These are phyloP conservation scores for Cyclocybe cylindracea DNA, from an alignment of 768 basidiomycete genomes.

Conservation along the genomic window DNA sequence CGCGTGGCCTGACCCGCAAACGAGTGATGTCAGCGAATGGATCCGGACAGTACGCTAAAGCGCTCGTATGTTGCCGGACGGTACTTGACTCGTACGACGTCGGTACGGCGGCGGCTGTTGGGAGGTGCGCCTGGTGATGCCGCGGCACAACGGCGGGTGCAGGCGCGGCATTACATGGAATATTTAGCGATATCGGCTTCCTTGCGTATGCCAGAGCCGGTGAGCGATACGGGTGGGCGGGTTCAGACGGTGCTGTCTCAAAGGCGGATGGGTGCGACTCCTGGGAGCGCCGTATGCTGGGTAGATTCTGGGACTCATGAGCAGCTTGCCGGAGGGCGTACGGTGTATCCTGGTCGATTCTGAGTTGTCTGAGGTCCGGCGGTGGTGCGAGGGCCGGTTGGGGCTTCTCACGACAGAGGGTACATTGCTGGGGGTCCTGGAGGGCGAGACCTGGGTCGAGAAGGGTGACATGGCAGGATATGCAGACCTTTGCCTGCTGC, in stretches of 20 bases:
- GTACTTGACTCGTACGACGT: conserved; percentile 5
- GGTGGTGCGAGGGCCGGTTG: conserved; percentile 25
- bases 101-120: not conserved
- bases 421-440: conserved; percentile 44
- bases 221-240: conserved; percentile 17
- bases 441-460: conserved; percentile 31
- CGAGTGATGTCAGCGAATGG: conserved; percentile 78
- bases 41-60: conserved; percentile 29
- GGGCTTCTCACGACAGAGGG: conserved; percentile 38
- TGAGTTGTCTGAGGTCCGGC: conserved; percentile 9
- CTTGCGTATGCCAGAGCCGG: conserved; percentile 19
- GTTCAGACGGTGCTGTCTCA: not conserved
- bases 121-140: not conserved
- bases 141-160: not conserved
- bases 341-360: conserved; percentile 18
- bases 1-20: conserved; percentile 68
- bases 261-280: conserved; percentile 12
- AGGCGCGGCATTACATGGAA: conserved; percentile 17
- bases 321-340: conserved; percentile 12
- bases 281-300: conserved; percentile 19
- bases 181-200: conserved; percentile 23
- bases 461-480: conserved; percentile 43
- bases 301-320: conserved; percentile 17
- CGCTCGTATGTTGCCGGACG: conserved; percentile 12
- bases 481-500: conserved; percentile 44